Evolutionary conservation across 2,329 filamentous ascomycete species (phyloP).

Genomic region (Monosporascus sp.): DNA sequence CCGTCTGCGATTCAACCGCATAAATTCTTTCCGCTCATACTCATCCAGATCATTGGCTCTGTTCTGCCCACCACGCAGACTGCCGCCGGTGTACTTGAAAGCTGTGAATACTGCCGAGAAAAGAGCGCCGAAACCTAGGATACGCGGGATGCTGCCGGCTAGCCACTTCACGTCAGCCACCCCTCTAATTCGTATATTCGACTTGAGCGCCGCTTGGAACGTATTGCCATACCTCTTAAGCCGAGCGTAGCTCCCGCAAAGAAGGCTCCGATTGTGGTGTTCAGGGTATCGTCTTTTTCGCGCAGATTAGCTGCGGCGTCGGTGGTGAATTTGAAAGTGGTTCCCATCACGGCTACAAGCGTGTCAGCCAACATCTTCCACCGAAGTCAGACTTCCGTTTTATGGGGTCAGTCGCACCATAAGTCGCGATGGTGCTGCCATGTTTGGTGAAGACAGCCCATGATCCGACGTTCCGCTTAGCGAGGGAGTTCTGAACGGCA

Average conservation of each 20-base stretch:
- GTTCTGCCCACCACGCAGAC: constrained; percentile 41
- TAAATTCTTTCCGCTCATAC: constrained; percentile 67
- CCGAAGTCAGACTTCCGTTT: not conserved
- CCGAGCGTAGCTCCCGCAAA: constrained; percentile 68
- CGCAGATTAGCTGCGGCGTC: constrained; percentile 77
- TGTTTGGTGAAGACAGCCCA: constrained; percentile 75
- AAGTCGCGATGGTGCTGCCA: constrained; percentile 65
- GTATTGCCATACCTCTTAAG: constrained; percentile 56
- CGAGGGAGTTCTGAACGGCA: constrained; percentile 80
- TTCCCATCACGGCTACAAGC: constrained; percentile 61
- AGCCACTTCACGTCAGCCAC: constrained; percentile 9
- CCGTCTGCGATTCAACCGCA: constrained; percentile 68
- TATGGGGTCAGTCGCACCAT: constrained; percentile 30
- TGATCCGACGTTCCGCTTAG: constrained; percentile 74
- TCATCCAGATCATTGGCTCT: constrained; percentile 58
- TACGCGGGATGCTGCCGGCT: constrained; percentile 58
- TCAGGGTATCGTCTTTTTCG: constrained; percentile 74
- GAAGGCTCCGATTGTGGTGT: constrained; percentile 71
- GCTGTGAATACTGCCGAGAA: constrained; percentile 50
- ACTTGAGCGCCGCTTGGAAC: not conserved
- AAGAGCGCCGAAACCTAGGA: constrained; percentile 56
- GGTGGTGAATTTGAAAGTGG: constrained; percentile 71
- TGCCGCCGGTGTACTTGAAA: constrained; percentile 59
- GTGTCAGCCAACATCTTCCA: not conserved
- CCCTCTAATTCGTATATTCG: not conserved